Evolutionary conservation across 257 asterid species (phyloP).

Genomic region (Catharanthus roseus): DNA sequence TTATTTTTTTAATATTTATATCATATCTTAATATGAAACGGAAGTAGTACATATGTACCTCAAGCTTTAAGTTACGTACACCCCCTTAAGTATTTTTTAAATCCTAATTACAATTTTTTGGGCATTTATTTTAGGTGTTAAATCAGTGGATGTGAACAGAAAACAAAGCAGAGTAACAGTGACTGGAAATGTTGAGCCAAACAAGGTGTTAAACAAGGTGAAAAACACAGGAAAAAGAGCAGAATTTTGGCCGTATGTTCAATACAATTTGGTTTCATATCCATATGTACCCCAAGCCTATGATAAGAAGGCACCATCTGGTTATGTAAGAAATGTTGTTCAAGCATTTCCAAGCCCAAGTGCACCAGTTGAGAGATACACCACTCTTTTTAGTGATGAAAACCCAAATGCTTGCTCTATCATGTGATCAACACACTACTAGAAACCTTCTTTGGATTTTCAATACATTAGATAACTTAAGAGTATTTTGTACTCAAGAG

Average conservation of each 20-base stretch:
- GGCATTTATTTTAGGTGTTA: constrained; percentile 41
- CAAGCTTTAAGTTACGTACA: background rate
- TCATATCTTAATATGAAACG: no score
- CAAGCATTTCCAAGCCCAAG: constrained; percentile 50
- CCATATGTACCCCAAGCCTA: constrained; percentile 67
- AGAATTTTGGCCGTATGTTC: constrained; percentile 68
- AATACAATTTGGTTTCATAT: constrained; percentile 47
- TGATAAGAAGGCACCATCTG: constrained; percentile 78
- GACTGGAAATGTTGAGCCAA: constrained; percentile 48
- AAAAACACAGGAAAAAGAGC: constrained; percentile 60
- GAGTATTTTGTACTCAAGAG: background rate
- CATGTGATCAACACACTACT: constrained; percentile 45
- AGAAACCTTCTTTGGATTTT: background rate
- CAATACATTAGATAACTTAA: background rate
- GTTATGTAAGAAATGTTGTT: constrained; percentile 55
- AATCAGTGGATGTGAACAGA: constrained; percentile 47
- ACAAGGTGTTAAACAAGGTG: constrained; percentile 50
- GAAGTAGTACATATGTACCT: background rate
- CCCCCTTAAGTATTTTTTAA: background rate
- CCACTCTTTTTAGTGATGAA: constrained; percentile 63
- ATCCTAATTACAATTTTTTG: background rate
- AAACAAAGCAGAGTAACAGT: constrained; percentile 61
- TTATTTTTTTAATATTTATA: no score
- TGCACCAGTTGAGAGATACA: constrained; percentile 30
- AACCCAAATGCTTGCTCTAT: constrained; percentile 66